phyloP scores from a whole-genome alignment of 2,329 filamentous ascomycete species.

The Colletotrichum gigasporum region DNA sequence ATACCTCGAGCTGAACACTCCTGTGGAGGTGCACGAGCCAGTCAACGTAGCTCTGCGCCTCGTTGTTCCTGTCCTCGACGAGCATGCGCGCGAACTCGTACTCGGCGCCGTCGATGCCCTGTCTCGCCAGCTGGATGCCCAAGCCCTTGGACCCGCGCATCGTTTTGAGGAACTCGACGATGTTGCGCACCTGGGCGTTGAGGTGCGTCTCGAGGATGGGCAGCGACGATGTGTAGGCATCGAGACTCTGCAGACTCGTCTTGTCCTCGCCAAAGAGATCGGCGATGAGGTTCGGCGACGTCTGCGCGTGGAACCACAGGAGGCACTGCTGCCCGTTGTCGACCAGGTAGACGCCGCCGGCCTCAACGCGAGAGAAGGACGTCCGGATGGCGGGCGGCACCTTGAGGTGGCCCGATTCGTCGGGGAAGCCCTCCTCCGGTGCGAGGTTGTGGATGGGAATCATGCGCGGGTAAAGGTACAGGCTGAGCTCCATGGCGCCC shows the following conservation, averaged over 20 bases:
- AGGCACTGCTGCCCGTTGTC: slow-evolving; percentile 95
- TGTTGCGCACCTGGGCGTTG: slow-evolving; percentile 93
- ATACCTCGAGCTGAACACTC: slow-evolving; percentile 88
- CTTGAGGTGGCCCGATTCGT: slow-evolving; percentile 86
- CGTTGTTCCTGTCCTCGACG: slow-evolving; percentile 95
- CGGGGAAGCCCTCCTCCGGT: slow-evolving; percentile 90
- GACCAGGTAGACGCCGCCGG: slow-evolving; percentile 92
- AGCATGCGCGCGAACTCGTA: slow-evolving; percentile 94
- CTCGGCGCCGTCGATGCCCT: slow-evolving; percentile 93
- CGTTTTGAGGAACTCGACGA: slow-evolving; percentile 84
- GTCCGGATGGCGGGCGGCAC: slow-evolving; percentile 84
- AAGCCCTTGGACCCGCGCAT: slow-evolving; percentile 87
- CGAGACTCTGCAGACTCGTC: slow-evolving; percentile 76
- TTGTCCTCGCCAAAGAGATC: slow-evolving; percentile 89
- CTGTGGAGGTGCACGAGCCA: slow-evolving; percentile 97
- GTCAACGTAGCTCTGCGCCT: slow-evolving; percentile 97
- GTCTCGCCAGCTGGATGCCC: slow-evolving; percentile 88
- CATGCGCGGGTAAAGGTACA: slow-evolving; percentile 96
- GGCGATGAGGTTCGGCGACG: slow-evolving; percentile 88
- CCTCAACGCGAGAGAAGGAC: slow-evolving; percentile 87
- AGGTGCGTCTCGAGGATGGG: slow-evolving; percentile 91
- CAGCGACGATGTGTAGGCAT: slow-evolving; percentile 81
- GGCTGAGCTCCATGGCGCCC: slow-evolving; percentile 83
- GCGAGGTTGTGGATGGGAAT: slow-evolving; percentile 90
- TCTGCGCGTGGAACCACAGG: slow-evolving; percentile 91